Evolutionary conservation across 2,329 filamentous ascomycete genomes (phyloP), one percentile per base, ranked within the genome.

Genomic region (Acarospora socialis): DNA sequence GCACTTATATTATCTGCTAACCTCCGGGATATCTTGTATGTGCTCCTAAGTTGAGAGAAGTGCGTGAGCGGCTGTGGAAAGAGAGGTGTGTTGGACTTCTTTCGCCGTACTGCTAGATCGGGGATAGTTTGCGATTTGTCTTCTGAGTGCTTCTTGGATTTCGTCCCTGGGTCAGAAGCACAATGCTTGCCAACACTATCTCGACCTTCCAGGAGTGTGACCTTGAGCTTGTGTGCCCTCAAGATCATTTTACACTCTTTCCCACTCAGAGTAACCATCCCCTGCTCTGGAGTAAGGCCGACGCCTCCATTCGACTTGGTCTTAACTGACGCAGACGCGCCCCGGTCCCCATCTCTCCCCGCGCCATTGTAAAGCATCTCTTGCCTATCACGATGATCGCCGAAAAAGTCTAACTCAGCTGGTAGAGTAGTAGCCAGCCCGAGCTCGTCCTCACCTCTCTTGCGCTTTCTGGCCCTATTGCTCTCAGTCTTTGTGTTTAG

Each of bases 201-300:
- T 45, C 32, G 33, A 39, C 7, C 65, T 15, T 70, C 71, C n/a
- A 93, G 59, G 29, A 92, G 61, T 0, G 80, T 81, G 22, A 92
- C 69, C 54, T 93, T 93, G 42, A 94, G 64, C 41, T 84, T 80
- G 55, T 93, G 83, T 35, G 74, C 77, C 39, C 76, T 75, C 39
- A 93, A 58, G 7, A 87, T 63, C 37, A 76, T 71, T 45, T 77
- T 76, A 45, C 81, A 77, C 50, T 86, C 73, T 35, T 78, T 75
- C 46, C 79, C 68, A 45, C 73, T 70, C 44, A 83, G 64, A 0
- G 38, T 28, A 28, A 48, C 42, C 4, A n/a, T 46, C 46, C 13
- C 21, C 30, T 12, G 15, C 6, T 7, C 20, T 13, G 19, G 26
- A 8, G 27, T 26, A 27, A 16, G 22, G 16, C 15, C 17, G 10